These are phyloP conservation scores for Suillus ampliporus DNA, from an alignment of 768 basidiomycete species.

Conservation along the genomic window DNA sequence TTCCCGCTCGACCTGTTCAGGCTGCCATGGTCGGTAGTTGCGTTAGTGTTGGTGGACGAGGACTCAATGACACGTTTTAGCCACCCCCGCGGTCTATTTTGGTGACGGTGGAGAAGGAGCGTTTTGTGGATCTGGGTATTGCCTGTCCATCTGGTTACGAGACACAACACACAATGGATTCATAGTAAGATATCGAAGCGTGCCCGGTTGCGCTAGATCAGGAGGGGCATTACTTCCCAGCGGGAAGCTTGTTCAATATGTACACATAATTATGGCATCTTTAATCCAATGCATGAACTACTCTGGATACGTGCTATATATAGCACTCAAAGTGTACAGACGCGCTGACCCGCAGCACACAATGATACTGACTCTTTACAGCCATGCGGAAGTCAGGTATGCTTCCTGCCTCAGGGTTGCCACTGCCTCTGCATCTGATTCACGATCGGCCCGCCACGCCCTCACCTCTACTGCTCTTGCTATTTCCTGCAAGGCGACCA, in stretches of 20 bases:
- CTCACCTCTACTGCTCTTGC: constrained; percentile 66
- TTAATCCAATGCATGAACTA: neutral
- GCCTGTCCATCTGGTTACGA: too few relatives aligned
- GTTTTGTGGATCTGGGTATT: too few relatives aligned
- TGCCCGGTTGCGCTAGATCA: too few relatives aligned
- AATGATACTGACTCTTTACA: neutral
- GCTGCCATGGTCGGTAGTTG: neutral
- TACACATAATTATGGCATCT: neutral
- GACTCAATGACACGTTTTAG: too few relatives aligned
- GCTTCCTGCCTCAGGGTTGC: constrained; percentile 74
- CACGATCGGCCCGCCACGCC: constrained; percentile 73
- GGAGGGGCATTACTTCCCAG: too few relatives aligned
- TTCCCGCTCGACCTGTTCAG: neutral
- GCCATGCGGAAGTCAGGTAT: constrained; percentile 49
- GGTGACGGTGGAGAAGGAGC: too few relatives aligned
- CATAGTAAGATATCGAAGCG: too few relatives aligned
- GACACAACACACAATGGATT: too few relatives aligned
- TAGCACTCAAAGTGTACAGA: neutral
- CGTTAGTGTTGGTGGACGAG: neutral
- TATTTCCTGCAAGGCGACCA: constrained; percentile 66
- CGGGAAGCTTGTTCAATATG: neutral
- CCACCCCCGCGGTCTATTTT: too few relatives aligned
- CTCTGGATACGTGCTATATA: neutral
- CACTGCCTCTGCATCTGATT: constrained; percentile 73
- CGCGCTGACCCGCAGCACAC: neutral